phyloP scores from a whole-genome alignment of 129 eudicot genomes.

The Rutidosis leptorrhynchoides region DNA sequence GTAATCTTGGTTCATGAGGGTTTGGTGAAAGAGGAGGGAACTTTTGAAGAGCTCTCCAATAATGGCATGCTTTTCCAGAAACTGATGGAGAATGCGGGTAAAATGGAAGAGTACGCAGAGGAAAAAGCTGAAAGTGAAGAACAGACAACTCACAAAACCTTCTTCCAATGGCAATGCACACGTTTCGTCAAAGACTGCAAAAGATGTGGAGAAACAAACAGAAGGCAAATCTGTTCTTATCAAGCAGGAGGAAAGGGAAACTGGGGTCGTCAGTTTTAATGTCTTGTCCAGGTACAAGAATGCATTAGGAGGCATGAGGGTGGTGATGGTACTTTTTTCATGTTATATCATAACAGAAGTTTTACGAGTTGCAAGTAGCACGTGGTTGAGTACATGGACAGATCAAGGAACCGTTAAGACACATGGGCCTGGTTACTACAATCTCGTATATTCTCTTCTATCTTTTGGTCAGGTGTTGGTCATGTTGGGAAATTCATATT shows the following conservation, averaged over 20 bases:
- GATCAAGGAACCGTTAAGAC: conserved; percentile 60
- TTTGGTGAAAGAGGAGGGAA: conserved; percentile 83
- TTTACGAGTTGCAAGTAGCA: conserved; percentile 77
- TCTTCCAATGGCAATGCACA: no score
- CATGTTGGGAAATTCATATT: conserved; percentile 75
- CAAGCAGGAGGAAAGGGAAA: conserved; percentile 90
- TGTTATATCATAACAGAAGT: conserved; percentile 74
- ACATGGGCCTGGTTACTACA: conserved; percentile 58
- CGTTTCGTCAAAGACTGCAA: no score
- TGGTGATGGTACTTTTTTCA: conserved; percentile 55
- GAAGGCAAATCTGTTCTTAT: conserved; percentile 74
- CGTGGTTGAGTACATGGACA: conserved; percentile 96
- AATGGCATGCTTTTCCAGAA: conserved; percentile 70
- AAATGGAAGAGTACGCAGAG: conserved; percentile 79
- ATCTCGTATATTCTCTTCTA: conserved; percentile 67
- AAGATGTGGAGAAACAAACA: conserved; percentile 47
- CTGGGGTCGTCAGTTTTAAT: conserved; percentile 75
- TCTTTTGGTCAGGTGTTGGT: conserved; percentile 88
- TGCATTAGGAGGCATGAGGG: conserved; percentile 92
- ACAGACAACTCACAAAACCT: conserved; percentile 26
- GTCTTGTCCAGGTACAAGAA: conserved; percentile 83
- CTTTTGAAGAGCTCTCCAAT: conserved; percentile 76
- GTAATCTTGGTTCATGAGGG: conserved; percentile 82
- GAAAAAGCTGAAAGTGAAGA: conserved; percentile 45
- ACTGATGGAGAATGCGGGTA: conserved; percentile 96